Percentiles rank a stretch among this genome's conserved stretches.
Conservation (phyloP, 176 grass and related monocot species). For the Carex myosuroides region DNA sequence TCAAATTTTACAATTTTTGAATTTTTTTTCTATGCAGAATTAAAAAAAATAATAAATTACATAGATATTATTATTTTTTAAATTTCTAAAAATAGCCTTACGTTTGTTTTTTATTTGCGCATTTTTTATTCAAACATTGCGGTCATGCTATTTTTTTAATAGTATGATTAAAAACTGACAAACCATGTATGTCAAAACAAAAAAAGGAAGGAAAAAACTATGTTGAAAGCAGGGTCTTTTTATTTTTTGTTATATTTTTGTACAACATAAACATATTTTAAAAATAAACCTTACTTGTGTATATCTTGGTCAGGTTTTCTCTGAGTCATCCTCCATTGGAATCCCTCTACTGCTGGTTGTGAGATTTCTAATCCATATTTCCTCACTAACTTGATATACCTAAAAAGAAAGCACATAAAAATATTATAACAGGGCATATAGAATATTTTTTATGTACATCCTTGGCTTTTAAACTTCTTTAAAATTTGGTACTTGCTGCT, state of each 20-base stretch:
- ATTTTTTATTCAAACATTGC: too few species aligned
- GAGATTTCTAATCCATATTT: slow-evolving; percentile 45
- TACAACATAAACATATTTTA: neutral
- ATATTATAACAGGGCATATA: neutral
- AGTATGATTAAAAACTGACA: too few species aligned
- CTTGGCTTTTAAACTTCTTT: neutral
- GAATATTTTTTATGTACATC: neutral
- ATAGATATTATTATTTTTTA: too few species aligned
- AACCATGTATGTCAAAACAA: neutral
- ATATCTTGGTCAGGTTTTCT: slow-evolving; percentile 27
- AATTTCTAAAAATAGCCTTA: too few species aligned
- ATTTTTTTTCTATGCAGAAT: too few species aligned
- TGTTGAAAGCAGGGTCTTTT: neutral
- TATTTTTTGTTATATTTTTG: neutral
- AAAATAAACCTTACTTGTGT: slow-evolving; percentile 24
- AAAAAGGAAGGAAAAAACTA: neutral
- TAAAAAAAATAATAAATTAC: too few species aligned
- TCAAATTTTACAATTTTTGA: too few species aligned
- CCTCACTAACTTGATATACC: slow-evolving; percentile 38
- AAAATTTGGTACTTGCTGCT: neutral
- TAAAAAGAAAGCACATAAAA: neutral
- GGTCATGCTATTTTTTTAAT: too few species aligned
- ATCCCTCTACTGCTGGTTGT: slow-evolving; percentile 18
- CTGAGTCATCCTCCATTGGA: slow-evolving; percentile 31
- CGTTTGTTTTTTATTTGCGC: too few species aligned